phyloP scores from a whole-genome alignment of 1,284 basidiomycete genomes.

The Heterobasidion occidentale region DNA sequence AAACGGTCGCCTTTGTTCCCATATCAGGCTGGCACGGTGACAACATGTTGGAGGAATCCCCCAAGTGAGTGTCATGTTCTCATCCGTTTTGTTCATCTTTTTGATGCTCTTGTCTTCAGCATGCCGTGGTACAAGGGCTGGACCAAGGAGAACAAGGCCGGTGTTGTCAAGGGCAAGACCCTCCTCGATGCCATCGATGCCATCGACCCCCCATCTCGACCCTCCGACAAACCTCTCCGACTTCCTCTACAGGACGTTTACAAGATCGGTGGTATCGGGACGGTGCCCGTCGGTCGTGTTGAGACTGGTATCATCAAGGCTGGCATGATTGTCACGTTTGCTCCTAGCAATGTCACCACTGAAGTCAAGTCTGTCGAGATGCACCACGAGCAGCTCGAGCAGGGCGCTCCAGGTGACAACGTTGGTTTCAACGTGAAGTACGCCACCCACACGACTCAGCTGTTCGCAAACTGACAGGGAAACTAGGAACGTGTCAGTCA shows the following conservation, averaged over 20 bases:
- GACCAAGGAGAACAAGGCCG: constrained; percentile 92
- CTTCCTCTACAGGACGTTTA: constrained; percentile 99
- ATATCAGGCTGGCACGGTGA: constrained; percentile 99
- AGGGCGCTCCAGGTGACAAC: constrained; percentile 98
- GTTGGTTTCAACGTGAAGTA: constrained; percentile 97
- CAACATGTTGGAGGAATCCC: constrained; percentile 99
- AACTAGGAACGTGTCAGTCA: constrained; percentile 97
- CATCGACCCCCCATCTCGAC: constrained; percentile 95
- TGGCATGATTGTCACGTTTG: constrained; percentile 98
- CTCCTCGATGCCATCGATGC: constrained; percentile 99
- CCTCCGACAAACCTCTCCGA: constrained; percentile 99
- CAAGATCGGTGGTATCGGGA: constrained; percentile 99
- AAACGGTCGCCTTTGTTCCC: constrained; percentile 96
- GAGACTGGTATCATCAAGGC: constrained; percentile 99
- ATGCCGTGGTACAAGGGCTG: constrained; percentile 99
- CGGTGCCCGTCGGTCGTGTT: constrained; percentile 99
- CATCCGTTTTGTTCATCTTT: constrained; percentile 7
- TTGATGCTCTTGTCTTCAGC: constrained; percentile 35
- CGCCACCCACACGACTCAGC: constrained; percentile 18
- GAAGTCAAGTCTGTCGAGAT: constrained; percentile 99
- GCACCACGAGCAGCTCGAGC: constrained; percentile 99
- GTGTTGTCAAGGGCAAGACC: constrained; percentile 95
- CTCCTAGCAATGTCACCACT: constrained; percentile 96
- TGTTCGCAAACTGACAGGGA: background rate
- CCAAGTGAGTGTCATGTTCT: constrained; percentile 53